These are phyloP conservation scores for Boletus insuetus DNA, from an alignment of 768 basidiomycete genomes.

Conservation along the genomic window DNA sequence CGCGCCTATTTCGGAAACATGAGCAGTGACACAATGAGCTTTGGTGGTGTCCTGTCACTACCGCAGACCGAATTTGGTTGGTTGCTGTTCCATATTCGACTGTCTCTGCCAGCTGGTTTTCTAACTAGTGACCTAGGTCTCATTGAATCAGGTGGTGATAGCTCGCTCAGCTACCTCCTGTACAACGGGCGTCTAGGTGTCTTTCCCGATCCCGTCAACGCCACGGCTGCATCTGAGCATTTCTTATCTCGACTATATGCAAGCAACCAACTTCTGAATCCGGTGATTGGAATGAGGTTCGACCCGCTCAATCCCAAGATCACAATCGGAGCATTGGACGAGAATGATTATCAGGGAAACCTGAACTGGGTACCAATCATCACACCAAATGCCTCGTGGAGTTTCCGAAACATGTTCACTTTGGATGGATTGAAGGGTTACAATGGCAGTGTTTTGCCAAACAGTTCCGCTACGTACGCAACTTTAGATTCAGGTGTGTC, in stretches of 20 bases:
- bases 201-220: constrained; percentile 21
- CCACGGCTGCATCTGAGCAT: constrained; percentile 17
- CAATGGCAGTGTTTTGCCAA: constrained; percentile 14
- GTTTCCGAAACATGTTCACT: constrained; percentile 1
- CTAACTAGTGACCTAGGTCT: constrained; percentile 2
- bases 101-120: not conserved
- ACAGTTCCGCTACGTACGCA: constrained; percentile 4
- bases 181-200: constrained; percentile 21
- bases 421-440: constrained; percentile 20
- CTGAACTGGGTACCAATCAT: constrained; percentile 21
- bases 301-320: constrained; percentile 25
- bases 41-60: constrained; percentile 13
- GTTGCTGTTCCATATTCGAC: not conserved
- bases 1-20: constrained; percentile 9
- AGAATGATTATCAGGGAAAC: constrained; percentile 18
- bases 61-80: constrained; percentile 14
- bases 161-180: constrained; percentile 15
- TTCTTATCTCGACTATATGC: constrained; percentile 13
- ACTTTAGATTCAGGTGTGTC: constrained; percentile 11
- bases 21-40: constrained; percentile 15
- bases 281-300: constrained; percentile 21
- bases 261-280: constrained; percentile 18
- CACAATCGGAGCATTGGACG: constrained; percentile 26
- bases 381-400: constrained; percentile 14
- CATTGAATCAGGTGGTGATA: constrained; percentile 16